phyloP scores from a whole-genome alignment of 495 filamentous ascomycete species.

The Ramalina intermedia region DNA sequence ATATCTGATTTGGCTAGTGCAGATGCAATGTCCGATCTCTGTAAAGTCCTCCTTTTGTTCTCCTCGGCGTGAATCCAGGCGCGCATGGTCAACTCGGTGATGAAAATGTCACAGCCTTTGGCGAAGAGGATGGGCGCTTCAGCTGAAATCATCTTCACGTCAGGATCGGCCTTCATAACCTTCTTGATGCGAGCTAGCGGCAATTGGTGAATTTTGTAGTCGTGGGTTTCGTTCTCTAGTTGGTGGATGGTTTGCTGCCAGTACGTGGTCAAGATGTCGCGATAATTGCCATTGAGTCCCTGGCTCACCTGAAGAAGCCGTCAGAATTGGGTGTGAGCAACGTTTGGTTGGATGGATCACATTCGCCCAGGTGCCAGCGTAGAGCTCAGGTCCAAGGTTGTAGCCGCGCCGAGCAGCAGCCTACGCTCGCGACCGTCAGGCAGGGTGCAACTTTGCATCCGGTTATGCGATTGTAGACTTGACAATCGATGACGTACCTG shows the following conservation, averaged over 20 bases:
- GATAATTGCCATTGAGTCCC: conserved; percentile 82
- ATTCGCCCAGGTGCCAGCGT: conserved; percentile 91
- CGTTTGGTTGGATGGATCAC: conserved; percentile 30
- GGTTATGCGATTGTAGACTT: conserved; percentile 3
- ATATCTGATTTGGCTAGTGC: conserved; percentile 95
- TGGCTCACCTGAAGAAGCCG: conserved; percentile 63
- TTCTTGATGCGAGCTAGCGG: conserved; percentile 97
- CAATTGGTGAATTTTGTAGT: conserved; percentile 94
- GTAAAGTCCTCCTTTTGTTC: conserved; percentile 91
- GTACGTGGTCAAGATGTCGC: conserved; percentile 93
- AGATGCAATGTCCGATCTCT: conserved; percentile 90
- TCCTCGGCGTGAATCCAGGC: conserved; percentile 99
- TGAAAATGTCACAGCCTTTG: conserved; percentile 98
- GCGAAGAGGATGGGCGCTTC: conserved; percentile 96
- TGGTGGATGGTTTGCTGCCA: conserved; percentile 97
- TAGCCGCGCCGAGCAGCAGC: conserved; percentile 21
- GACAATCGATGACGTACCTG: conserved; percentile 39
- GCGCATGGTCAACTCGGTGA: conserved; percentile 96
- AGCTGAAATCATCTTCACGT: conserved; percentile 99
- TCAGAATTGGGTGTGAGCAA: conserved; percentile 2
- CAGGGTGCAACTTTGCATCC: neutral
- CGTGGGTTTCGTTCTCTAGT: conserved; percentile 85
- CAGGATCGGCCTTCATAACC: conserved; percentile 98
- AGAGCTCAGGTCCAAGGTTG: conserved; percentile 58
- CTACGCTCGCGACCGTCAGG: conserved; percentile 17